Percentiles rank a stretch among this genome's conserved stretches.
Evolutionary conservation across 805 yeast genomes (phyloP).

Genomic region (Lipomyces lipofer): DNA sequence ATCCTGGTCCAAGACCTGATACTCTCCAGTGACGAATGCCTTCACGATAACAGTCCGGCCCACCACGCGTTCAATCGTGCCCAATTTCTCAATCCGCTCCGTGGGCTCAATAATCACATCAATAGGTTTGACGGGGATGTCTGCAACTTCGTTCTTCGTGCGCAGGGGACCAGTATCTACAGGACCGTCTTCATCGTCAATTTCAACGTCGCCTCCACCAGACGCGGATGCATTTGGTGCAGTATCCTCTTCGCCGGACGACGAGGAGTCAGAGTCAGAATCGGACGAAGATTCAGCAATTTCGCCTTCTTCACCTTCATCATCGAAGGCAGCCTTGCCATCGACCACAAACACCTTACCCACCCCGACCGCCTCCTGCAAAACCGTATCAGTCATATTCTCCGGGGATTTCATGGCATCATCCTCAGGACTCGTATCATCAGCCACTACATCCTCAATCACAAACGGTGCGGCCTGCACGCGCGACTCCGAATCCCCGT

Average conservation of each 20-base stretch:
- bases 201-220: slow-evolving; percentile 32
- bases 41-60: slow-evolving; percentile 71
- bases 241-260: slow-evolving; percentile 27
- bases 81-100: slow-evolving; percentile 71
- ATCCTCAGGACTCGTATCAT: background rate
- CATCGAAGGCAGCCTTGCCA: background rate
- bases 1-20: slow-evolving; percentile 69
- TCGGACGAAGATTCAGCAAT: slow-evolving; percentile 8
- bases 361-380: background rate
- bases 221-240: slow-evolving; percentile 34
- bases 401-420: background rate
- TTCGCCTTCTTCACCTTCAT: slow-evolving; percentile 8
- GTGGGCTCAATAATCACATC: slow-evolving; percentile 58
- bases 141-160: slow-evolving; percentile 74
- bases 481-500: background rate
- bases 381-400: background rate
- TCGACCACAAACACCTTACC: background rate
- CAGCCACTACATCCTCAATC: slow-evolving; percentile 11
- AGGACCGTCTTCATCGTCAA: slow-evolving; percentile 33
- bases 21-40: slow-evolving; percentile 79
- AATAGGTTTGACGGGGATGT: slow-evolving; percentile 65
- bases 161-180: slow-evolving; percentile 59
- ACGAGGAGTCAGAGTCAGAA: slow-evolving; percentile 13
- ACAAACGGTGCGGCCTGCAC: slow-evolving; percentile 7
- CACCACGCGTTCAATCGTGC: slow-evolving; percentile 65